phyloP scores from a whole-genome alignment of 768 basidiomycete species.

The Rhizopogon vinicolor region DNA sequence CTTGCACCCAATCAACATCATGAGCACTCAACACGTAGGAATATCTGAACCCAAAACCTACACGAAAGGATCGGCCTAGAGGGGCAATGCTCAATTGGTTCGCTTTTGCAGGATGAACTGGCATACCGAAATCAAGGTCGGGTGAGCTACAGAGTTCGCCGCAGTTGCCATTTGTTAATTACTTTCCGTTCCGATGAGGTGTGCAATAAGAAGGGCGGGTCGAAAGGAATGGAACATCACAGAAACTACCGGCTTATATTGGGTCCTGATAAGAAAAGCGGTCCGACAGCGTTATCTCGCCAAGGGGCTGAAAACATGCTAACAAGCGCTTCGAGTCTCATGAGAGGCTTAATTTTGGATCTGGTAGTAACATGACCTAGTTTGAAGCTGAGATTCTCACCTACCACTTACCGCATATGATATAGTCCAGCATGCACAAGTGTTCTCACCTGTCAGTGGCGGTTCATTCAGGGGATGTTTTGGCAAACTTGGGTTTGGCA shows the following conservation, averaged over 20 bases:
- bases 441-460: neutral
- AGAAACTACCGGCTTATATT: neutral
- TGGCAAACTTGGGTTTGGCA: neutral
- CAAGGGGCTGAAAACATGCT: neutral
- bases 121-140: constrained; percentile 52
- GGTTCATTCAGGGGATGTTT: neutral
- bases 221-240: neutral
- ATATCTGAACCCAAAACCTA: constrained; percentile 26
- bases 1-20: constrained; percentile 19
- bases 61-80: constrained; percentile 67
- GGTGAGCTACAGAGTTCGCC: constrained; percentile 57
- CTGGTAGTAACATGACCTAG: neutral
- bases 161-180: constrained; percentile 46
- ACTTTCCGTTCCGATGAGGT: neutral
- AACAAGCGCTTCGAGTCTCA: neutral
- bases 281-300: constrained; percentile 1
- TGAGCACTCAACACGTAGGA: neutral
- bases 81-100: neutral
- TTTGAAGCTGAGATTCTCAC: neutral
- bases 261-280: neutral
- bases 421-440: too few relatives aligned
- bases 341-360: neutral
- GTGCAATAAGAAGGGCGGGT: neutral
- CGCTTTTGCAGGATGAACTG: neutral
- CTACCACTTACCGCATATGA: too few relatives aligned